A percentile compares a stretch with the other conserved stretches of the same genome.
Evolutionary conservation across 1,139 yeast species (phyloP).

Genomic region (Magnusiomyces suaveolens): DNA sequence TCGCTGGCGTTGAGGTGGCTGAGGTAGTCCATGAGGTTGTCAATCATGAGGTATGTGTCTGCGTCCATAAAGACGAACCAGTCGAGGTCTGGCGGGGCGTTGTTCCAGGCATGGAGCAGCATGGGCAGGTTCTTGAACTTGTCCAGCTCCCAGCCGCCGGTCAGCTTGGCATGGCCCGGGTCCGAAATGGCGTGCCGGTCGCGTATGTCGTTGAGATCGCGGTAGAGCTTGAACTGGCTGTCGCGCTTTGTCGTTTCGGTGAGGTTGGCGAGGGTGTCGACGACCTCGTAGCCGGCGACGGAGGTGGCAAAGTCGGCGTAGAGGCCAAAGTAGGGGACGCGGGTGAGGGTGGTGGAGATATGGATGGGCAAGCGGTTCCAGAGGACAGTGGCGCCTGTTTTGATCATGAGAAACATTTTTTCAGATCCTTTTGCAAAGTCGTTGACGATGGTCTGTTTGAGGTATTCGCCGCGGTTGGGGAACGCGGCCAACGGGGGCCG

Average conservation of each 20-base stretch:
- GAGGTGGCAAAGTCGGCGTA: constrained; percentile 30
- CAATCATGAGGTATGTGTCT: constrained; percentile 30
- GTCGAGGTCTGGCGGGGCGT: constrained; percentile 22
- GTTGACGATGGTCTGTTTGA: constrained; percentile 21
- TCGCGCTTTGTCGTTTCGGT: constrained; percentile 21
- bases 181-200: constrained; percentile 17
- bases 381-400: constrained; percentile 31
- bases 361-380: constrained; percentile 34
- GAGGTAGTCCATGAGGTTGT: constrained; percentile 25
- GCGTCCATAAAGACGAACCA: constrained; percentile 36
- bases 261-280: constrained; percentile 27
- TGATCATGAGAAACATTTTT: constrained; percentile 29
- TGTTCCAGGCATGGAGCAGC: constrained; percentile 30
- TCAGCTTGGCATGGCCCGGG: constrained; percentile 2
- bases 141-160: constrained; percentile 32
- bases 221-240: constrained; percentile 25
- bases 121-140: constrained; percentile 34
- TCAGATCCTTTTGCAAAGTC: constrained; percentile 23
- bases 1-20: constrained; percentile 21
- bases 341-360: constrained; percentile 29
- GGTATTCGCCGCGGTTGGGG: constrained; percentile 11
- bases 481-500: neutral
- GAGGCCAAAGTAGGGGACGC: constrained; percentile 30
- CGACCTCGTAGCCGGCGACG: constrained; percentile 30
- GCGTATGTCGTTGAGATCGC: constrained; percentile 22